Percentiles rank a stretch among this genome's conserved stretches.
Evolutionary conservation across 2,329 filamentous ascomycete species (phyloP).

Genomic region (Golovinomyces cichoracearum): DNA sequence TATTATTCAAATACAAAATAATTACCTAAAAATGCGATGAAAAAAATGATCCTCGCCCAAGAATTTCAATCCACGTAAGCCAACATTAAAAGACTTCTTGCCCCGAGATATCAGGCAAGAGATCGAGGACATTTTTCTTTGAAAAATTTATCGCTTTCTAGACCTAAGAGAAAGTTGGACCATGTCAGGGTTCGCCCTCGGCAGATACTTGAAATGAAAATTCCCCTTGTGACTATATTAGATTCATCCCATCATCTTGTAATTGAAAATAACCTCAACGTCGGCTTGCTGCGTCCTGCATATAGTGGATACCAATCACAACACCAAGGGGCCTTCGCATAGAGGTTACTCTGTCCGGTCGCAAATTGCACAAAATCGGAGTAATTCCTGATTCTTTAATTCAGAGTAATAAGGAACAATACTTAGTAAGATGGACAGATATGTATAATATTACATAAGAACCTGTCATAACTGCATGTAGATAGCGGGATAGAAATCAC

Average conservation of each 20-base stretch:
- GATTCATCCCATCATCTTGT: not conserved
- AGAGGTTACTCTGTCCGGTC: not conserved
- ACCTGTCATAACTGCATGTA: not conserved
- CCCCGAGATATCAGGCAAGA: not conserved
- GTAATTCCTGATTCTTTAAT: not conserved
- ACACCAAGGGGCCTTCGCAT: not conserved
- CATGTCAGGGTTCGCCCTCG: not conserved
- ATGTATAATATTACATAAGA: not conserved
- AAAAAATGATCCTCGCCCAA: not conserved
- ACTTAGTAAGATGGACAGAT: conserved; percentile 1
- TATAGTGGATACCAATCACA: not conserved
- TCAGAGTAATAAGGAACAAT: not conserved
- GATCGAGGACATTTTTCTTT: not conserved
- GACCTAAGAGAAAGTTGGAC: not conserved
- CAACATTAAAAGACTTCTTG: not conserved
- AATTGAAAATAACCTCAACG: not conserved
- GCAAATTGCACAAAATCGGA: not conserved
- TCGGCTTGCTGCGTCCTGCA: not conserved
- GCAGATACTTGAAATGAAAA: not conserved
- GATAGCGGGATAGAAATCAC: not conserved
- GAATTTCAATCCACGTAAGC: not conserved
- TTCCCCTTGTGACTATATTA: not conserved
- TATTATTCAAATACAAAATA: not conserved
- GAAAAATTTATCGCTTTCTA: not conserved
- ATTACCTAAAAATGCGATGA: not conserved